A percentile compares a stretch with the other conserved stretches of the same genome.
These are phyloP conservation scores for Pterocarpus macrocarpus DNA, from an alignment of 306 rosid genomes.

Conservation along the genomic window DNA sequence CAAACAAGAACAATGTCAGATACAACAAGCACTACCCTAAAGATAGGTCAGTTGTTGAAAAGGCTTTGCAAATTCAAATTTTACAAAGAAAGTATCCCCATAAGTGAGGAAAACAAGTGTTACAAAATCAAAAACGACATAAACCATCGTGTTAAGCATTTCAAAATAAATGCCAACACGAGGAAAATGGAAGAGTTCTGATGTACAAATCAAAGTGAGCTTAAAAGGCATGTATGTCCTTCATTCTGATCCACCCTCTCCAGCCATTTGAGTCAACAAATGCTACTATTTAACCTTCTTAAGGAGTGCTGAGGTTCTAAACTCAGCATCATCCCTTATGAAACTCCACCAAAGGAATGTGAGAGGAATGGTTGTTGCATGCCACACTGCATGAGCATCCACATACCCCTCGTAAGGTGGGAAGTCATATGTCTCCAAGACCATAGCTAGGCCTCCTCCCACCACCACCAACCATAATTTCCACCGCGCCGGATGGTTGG, in stretches of 20 bases:
- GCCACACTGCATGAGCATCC: conserved; percentile 87
- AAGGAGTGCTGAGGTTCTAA: conserved; percentile 63
- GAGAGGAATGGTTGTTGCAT: conserved; percentile 78
- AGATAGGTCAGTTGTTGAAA: background rate
- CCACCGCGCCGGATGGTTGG: conserved; percentile 71
- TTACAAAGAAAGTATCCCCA: conserved; percentile 51
- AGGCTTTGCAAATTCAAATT: conserved; percentile 45
- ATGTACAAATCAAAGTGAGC: conserved; percentile 59
- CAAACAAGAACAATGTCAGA: no score
- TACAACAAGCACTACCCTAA: background rate
- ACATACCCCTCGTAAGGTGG: conserved; percentile 91
- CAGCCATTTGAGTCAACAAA: conserved; percentile 30
- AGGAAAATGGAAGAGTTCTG: conserved; percentile 53
- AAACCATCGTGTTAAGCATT: conserved; percentile 66
- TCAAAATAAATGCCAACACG: conserved; percentile 58
- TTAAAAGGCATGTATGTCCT: conserved; percentile 41
- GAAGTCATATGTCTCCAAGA: conserved; percentile 78
- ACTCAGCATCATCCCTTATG: conserved; percentile 91
- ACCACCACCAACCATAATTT: conserved; percentile 77
- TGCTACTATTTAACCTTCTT: conserved; percentile 75
- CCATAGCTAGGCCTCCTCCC: conserved; percentile 69
- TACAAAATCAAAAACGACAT: conserved; percentile 49
- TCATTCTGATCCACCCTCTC: conserved; percentile 53
- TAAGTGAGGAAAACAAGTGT: conserved; percentile 57
- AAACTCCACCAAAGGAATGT: conserved; percentile 95